phyloP scores from a whole-genome alignment of 192 early-diverging fungal species.

The Umbelopsis ramanniana region DNA sequence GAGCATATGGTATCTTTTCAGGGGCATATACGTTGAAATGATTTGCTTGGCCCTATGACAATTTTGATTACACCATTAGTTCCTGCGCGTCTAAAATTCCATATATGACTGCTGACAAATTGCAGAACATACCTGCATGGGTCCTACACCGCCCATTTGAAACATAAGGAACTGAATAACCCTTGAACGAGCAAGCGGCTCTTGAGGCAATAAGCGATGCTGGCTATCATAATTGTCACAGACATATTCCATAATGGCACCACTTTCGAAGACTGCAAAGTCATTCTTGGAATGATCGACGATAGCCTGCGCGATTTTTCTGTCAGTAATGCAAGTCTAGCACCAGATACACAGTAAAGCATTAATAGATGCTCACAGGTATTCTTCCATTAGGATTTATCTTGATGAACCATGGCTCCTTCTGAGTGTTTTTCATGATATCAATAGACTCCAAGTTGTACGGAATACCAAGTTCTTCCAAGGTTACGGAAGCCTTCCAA shows the following conservation, averaged over 20 bases:
- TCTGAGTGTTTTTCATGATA: conserved; percentile 51
- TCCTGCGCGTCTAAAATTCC: background rate
- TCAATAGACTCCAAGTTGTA: conserved; percentile 44
- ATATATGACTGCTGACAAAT: background rate
- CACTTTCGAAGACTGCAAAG: conserved; percentile 60
- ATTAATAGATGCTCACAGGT: background rate
- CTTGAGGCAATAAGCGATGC: conserved; percentile 46
- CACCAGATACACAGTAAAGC: background rate
- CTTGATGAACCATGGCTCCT: conserved; percentile 52
- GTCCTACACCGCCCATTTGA: conserved; percentile 49
- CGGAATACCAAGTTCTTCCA: conserved; percentile 56
- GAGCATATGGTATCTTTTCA: conserved; percentile 57
- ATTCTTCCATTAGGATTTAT: conserved; percentile 60
- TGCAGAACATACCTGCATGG: conserved; percentile 39
- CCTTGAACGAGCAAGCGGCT: conserved; percentile 44
- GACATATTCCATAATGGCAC: conserved; percentile 62
- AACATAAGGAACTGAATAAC: conserved; percentile 63
- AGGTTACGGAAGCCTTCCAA: conserved; percentile 49
- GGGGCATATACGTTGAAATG: conserved; percentile 54
- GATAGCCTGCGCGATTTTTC: conserved; percentile 46
- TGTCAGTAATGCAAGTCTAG: background rate
- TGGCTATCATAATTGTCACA: conserved; percentile 57
- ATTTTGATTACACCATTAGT: background rate
- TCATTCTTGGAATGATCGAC: conserved; percentile 54
- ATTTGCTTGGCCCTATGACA: conserved; percentile 44